phyloP scores from a whole-genome alignment of 306 rosid genomes.

The Sicyos baderoa region DNA sequence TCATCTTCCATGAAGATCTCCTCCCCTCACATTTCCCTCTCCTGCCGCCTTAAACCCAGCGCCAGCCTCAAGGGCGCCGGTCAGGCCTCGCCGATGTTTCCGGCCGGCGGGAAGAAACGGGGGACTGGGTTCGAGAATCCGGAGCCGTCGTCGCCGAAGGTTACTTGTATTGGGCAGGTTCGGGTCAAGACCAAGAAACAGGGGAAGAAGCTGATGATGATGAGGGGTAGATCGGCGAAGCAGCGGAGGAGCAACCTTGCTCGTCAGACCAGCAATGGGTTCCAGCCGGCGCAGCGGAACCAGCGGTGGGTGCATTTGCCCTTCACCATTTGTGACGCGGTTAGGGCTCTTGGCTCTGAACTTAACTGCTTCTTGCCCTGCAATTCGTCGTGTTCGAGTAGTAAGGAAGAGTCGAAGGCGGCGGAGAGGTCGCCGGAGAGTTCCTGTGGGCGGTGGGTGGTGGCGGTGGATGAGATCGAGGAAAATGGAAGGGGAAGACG shows the following conservation, averaged over 20 bases:
- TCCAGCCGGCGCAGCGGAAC: slow-evolving; percentile 43
- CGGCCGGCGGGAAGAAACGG: slow-evolving; percentile 55
- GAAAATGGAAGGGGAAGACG: slow-evolving; percentile 37
- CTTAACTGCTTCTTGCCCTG: slow-evolving; percentile 79
- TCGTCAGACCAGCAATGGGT: slow-evolving; percentile 10
- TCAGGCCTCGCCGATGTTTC: slow-evolving; percentile 92
- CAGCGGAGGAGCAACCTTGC: slow-evolving; percentile 22
- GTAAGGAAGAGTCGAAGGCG: slow-evolving; percentile 28
- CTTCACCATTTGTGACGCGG: slow-evolving; percentile 74
- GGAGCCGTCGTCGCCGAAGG: slow-evolving; percentile 92
- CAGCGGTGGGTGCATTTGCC: slow-evolving; percentile 92
- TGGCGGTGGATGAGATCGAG: slow-evolving; percentile 34
- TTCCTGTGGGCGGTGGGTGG: slow-evolving; percentile 54
- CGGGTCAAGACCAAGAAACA: slow-evolving; percentile 84
- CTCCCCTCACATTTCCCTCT: slow-evolving; percentile 73
- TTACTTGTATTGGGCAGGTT: slow-evolving; percentile 90
- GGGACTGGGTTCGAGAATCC: slow-evolving; percentile 69
- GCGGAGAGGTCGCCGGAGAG: slow-evolving; percentile 26
- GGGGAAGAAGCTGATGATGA: slow-evolving; percentile 54
- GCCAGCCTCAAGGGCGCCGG: slow-evolving; percentile 67
- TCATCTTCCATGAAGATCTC: slow-evolving; percentile 78
- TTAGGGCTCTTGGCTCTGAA: slow-evolving; percentile 57
- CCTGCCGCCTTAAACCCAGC: slow-evolving; percentile 58
- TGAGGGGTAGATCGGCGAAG: slow-evolving; percentile 56
- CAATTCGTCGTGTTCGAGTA: slow-evolving; percentile 44